Conservation (phyloP, 257 asterid species). For the Solanum clarkiae region DNA sequence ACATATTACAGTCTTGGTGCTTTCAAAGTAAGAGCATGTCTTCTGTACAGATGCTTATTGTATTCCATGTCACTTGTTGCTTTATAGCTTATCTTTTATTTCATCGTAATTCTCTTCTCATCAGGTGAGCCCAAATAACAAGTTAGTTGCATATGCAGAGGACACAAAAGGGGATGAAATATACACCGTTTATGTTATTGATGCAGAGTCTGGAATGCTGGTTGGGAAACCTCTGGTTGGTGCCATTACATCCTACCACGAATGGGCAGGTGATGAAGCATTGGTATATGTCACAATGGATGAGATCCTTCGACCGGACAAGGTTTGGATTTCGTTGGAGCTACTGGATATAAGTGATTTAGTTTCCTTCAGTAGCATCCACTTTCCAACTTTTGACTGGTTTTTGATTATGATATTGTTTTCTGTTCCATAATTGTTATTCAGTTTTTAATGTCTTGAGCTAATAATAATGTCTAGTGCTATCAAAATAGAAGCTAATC, state of each 20-base stretch:
- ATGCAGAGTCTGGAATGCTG: slow-evolving; percentile 61
- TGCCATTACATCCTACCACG: slow-evolving; percentile 39
- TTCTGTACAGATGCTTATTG: neutral
- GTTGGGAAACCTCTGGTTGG: slow-evolving; percentile 67
- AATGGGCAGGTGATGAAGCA: slow-evolving; percentile 85
- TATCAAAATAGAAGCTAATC: neutral
- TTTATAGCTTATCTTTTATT: neutral
- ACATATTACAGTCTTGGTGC: slow-evolving; percentile 54
- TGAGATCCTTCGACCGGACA: slow-evolving; percentile 83
- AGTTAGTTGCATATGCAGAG: slow-evolving; percentile 84
- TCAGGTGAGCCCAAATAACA: slow-evolving; percentile 79
- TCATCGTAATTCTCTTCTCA: neutral
- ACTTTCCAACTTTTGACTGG: neutral
- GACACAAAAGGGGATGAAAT: slow-evolving; percentile 91
- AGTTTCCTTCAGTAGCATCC: neutral
- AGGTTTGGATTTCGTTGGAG: slow-evolving; percentile 33
- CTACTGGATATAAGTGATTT: neutral
- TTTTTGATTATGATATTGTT: neutral
- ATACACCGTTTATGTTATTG: slow-evolving; percentile 63
- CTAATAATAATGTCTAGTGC: neutral
- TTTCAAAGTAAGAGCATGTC: slow-evolving; percentile 46
- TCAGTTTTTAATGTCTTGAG: neutral
- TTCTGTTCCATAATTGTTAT: neutral
- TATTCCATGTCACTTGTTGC: neutral
- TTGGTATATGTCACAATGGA: slow-evolving; percentile 82